Percentiles rank a stretch among this genome's conserved stretches.
Evolutionary conservation across 2,329 filamentous ascomycete genomes (phyloP).

Genomic region (Graphilbum sp.): DNA sequence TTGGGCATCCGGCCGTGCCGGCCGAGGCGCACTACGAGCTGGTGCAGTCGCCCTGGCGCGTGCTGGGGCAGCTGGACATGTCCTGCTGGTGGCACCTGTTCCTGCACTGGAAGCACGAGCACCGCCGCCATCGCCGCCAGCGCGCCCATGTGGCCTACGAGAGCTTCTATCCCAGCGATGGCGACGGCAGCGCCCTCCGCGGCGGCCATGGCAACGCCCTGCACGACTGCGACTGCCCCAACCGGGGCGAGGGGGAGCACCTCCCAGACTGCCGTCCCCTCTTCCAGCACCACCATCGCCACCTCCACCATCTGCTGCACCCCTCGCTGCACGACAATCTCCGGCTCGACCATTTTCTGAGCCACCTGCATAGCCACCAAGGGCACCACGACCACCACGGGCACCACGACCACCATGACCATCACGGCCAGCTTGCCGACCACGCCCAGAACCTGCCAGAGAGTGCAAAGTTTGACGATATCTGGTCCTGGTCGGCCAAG

Average conservation of each 20-base stretch:
- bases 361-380: background rate
- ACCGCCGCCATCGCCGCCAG: background rate
- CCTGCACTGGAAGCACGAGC: background rate
- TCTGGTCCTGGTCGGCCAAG: background rate
- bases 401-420: background rate
- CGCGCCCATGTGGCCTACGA: too few species aligned
- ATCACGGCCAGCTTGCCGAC: background rate
- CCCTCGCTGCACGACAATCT: too few species aligned
- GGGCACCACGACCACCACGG: too few species aligned
- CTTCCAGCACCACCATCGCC: background rate
- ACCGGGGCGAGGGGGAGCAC: too few species aligned
- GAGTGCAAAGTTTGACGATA: too few species aligned
- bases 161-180: too few species aligned
- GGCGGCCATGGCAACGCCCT: too few species aligned
- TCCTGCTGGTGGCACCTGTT: slow-evolving; percentile 4
- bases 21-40: background rate
- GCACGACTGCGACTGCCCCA: background rate
- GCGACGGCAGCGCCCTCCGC: too few species aligned
- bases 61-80: slow-evolving; percentile 6
- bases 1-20: too few species aligned
- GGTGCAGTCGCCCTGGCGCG: slow-evolving; percentile 2
- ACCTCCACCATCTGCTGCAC: background rate
- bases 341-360: too few species aligned
- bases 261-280: background rate
- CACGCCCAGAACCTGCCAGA: background rate